A percentile compares a stretch with the other conserved stretches of the same genome.
These are phyloP conservation scores for Telfairia occidentalis DNA, from an alignment of 331 rosid species.

Conservation along the genomic window DNA sequence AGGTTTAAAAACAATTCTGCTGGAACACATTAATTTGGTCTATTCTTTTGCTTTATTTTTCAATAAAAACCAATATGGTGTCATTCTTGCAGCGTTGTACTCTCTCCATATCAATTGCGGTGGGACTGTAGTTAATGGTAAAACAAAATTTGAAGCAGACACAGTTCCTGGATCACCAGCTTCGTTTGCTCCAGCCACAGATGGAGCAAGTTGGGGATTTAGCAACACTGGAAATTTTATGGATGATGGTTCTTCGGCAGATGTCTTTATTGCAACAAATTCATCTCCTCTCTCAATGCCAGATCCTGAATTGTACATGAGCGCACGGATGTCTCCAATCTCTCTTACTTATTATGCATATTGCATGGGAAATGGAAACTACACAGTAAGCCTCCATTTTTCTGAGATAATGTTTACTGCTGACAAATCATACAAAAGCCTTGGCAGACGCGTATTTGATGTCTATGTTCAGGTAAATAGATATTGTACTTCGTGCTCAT, in stretches of 20 bases:
- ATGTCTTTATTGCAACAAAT: constrained; percentile 19
- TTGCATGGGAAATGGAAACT: constrained; percentile 57
- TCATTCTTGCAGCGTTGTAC: constrained; percentile 23
- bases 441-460: constrained; percentile 77
- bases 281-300: constrained; percentile 29
- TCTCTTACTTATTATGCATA: constrained; percentile 60
- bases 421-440: constrained; percentile 33
- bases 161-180: constrained; percentile 22
- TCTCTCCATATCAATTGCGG: constrained; percentile 64
- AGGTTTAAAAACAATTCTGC: not conserved
- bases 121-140: constrained; percentile 27
- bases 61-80: not conserved
- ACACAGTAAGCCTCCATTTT: constrained; percentile 57
- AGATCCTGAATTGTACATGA: constrained; percentile 35
- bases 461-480: constrained; percentile 56
- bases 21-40: not conserved
- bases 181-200: not conserved
- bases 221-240: constrained; percentile 56
- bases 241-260: constrained; percentile 6
- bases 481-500: not conserved
- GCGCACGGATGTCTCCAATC: constrained; percentile 65
- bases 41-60: not conserved
- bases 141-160: constrained; percentile 31
- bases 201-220: constrained; percentile 41
- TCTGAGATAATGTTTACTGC: constrained; percentile 55